Evolutionary conservation across 352 stramenopile species (phyloP), one percentile per base, ranked within the genome.

Genomic region (Paralagenidium karlingii): DNA sequence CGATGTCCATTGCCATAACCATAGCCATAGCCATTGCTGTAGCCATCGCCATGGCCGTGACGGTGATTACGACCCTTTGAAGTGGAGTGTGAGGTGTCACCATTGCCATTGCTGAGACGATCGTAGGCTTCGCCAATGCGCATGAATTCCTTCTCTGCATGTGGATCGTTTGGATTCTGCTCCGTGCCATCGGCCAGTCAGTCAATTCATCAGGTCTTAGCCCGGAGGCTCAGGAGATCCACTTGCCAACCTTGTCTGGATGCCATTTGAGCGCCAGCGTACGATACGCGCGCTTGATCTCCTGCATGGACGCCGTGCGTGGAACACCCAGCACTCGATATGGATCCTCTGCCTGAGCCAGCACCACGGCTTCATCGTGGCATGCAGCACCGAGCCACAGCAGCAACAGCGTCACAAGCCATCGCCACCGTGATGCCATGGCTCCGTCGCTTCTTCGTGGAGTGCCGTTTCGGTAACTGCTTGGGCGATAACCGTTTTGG

Each of bases 171-270:
- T 28, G 44, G 63, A 39, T 87, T 87, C 61, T 77, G 40, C 10
- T 3, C 9, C 6, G 10, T 24, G 24, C 31, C n/a, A 47, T 13
- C 18, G 3, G 27, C 27, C 27, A 31, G 13, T 13, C 27, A 31
- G 27, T 31, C 27, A 31, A 31, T 31, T n/a, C n/a, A n/a, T n/a
- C n/a, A n/a, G n/a, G n/a, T n/a, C n/a, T n/a, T n/a, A n/a, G n/a
- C n/a, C n/a, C n/a, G n/a, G n/a, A n/a, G n/a, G n/a, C n/a, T n/a
- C n/a, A n/a, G n/a, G n/a, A n/a, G n/a, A n/a, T n/a, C n/a, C n/a
- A n/a, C n/a, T n/a, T n/a, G n/a, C n/a, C n/a, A n/a, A 88, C 79
- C 57, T 94, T 94, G 58, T 96, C 84, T 4, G 84, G 84, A 43
- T 96, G 84, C 64, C 77, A 90, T 45, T 96, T 91, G 28, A 96